A percentile compares a stretch with the other conserved stretches of the same genome.
Conservation (phyloP, 805 yeast species). For the Spathaspora boniae region DNA sequence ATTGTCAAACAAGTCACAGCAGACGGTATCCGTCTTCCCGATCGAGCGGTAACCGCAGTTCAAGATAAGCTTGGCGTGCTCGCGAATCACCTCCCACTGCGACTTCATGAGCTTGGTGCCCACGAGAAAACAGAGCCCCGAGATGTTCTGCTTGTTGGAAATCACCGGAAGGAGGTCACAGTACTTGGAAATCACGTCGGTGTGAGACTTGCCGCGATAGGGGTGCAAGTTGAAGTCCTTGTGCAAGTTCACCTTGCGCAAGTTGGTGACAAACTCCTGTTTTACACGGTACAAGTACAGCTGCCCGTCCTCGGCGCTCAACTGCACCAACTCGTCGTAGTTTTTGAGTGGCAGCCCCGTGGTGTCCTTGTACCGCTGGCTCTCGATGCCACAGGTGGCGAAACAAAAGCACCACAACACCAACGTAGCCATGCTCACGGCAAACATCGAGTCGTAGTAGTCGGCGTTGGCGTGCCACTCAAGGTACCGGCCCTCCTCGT, state of each 20-base stretch:
- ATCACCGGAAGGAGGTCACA: slow-evolving; percentile 31
- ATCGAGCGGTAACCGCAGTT: slow-evolving; percentile 40
- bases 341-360: slow-evolving; percentile 9
- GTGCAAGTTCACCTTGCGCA: slow-evolving; percentile 22
- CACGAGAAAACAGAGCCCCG: slow-evolving; percentile 41
- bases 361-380: slow-evolving; percentile 12
- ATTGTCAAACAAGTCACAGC: slow-evolving; percentile 32
- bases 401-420: slow-evolving; percentile 40
- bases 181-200: slow-evolving; percentile 21
- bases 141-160: slow-evolving; percentile 33
- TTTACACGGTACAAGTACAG: slow-evolving; percentile 32
- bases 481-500: slow-evolving; percentile 15
- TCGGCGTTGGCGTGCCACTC: slow-evolving; percentile 34
- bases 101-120: slow-evolving; percentile 34
- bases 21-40: slow-evolving; percentile 33
- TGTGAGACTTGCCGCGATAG: background rate
- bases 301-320: slow-evolving; percentile 35
- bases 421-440: slow-evolving; percentile 34
- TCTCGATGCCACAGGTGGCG: slow-evolving; percentile 31
- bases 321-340: slow-evolving; percentile 23
- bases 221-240: slow-evolving; percentile 21
- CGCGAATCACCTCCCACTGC: slow-evolving; percentile 42
- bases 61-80: slow-evolving; percentile 38
- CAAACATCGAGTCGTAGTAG: slow-evolving; percentile 34
- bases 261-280: slow-evolving; percentile 28